Evolutionary conservation across 371 early-diverging fungal species (phyloP), one percentile per base, ranked within the genome.

Genomic region (Lichtheimia ornata): DNA sequence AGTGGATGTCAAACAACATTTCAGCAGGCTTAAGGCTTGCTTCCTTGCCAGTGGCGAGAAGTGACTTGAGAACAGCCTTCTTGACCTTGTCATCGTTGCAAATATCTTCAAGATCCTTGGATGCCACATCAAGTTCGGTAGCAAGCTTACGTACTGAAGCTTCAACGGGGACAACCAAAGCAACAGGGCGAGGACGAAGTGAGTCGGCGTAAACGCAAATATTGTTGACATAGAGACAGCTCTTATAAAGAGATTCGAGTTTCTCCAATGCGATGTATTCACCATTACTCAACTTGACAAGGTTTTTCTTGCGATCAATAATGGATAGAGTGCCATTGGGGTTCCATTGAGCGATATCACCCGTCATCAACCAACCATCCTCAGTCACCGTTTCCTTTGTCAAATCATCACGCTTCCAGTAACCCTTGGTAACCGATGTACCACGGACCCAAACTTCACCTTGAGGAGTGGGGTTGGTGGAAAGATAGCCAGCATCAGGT

Each of bases 251-350:
- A 42, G 92, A 84, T 74, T 99, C 99, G 42, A 99, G 79, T 64
- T 97, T 97, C 73, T 99, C 99, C 42, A 98, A 85, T 2, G 97
- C 97, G 74, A 91, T 89, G 75, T 97, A 98, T 71, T 97, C 98
- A 64, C 97, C 98, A 59, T 88, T 81, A 45, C 73, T 74, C 28
- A 79, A 58, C 72, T 99, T 97, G 78, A 97, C 87, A 6, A 92
- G 71, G 55, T 88, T 93, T 84, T 93, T 94, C 58, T 82, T 84
- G 58, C 93, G 81, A 71, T 94, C 94, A 68, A 92, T 92, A 52
- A 94, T 81, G 49, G 73, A 56, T 15, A 93, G 70, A 35, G 82
- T 79, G n/a, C 92, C 92, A 49, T 86, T 81, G 9, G 66, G 65
- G 13, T 81, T 80, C 85, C 84, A 88, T 74, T 90, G 86, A 30